These are phyloP conservation scores for Alternaria postmessia DNA, from an alignment of 2,329 filamentous ascomycete genomes.

Conservation along the genomic window DNA sequence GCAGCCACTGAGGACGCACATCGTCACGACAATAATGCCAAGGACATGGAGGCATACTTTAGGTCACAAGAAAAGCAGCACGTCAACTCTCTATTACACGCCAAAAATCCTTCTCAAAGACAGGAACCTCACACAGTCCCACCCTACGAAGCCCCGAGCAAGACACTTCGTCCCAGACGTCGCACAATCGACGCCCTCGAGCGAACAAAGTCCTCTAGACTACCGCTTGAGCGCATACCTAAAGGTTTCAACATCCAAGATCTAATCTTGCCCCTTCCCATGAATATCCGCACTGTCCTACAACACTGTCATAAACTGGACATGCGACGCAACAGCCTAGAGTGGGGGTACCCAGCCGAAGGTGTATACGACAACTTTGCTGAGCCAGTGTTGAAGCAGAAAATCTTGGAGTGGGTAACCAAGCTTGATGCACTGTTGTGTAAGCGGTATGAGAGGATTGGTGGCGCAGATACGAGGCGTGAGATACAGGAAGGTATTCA, in stretches of 20 bases:
- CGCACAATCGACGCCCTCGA: conserved; percentile 18
- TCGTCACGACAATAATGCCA: neutral
- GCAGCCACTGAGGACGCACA: neutral
- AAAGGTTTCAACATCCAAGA: conserved; percentile 36
- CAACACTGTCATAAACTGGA: conserved; percentile 27
- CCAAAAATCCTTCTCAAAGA: neutral
- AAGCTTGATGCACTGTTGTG: conserved; percentile 26
- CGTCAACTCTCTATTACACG: neutral
- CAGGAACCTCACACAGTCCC: neutral
- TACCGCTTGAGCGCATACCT: conserved; percentile 52
- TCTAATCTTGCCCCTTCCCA: conserved; percentile 14
- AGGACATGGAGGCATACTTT: conserved; percentile 14
- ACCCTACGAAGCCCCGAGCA: neutral
- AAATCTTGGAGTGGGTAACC: conserved; percentile 24
- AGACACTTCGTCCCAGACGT: conserved; percentile 5
- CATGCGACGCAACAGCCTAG: conserved; percentile 28
- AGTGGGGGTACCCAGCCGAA: conserved; percentile 26
- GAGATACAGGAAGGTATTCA: conserved; percentile 27
- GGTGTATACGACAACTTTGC: conserved; percentile 23
- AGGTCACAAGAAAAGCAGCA: neutral
- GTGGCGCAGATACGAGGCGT: conserved; percentile 13
- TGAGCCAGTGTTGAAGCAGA: conserved; percentile 2
- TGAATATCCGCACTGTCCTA: conserved; percentile 9
- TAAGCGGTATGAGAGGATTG: conserved; percentile 12
- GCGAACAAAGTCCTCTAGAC: conserved; percentile 47